phyloP scores from a whole-genome alignment of 352 stramenopile species.

The Globisporangium megalacanthum region DNA sequence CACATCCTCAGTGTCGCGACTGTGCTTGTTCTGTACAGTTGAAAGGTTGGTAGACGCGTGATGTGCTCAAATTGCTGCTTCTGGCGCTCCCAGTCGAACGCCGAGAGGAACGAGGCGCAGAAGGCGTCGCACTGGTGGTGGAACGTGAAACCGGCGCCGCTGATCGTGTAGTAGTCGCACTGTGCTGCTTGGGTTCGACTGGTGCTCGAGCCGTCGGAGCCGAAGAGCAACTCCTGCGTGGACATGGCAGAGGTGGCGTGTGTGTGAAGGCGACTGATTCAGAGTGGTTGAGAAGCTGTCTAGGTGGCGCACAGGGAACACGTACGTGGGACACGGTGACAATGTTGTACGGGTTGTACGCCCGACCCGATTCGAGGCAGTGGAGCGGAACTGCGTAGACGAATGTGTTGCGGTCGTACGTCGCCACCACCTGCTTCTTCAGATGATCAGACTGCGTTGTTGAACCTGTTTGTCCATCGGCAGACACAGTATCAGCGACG shows the following conservation, averaged over 20 bases:
- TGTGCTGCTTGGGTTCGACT: slow-evolving; percentile 16
- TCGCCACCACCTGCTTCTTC: not conserved
- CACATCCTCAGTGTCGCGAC: too few relatives aligned
- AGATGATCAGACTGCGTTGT: not conserved
- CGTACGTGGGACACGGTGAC: slow-evolving; percentile 51
- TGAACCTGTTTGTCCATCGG: not conserved
- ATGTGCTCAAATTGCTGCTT: slow-evolving; percentile 39
- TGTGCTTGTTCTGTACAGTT: slow-evolving; percentile 24
- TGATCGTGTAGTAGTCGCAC: slow-evolving; percentile 75
- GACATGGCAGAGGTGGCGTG: not conserved
- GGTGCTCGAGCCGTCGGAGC: not conserved
- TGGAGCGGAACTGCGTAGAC: slow-evolving; percentile 60
- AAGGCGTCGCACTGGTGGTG: slow-evolving; percentile 46
- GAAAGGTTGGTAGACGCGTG: slow-evolving; percentile 34
- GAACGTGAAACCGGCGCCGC: slow-evolving; percentile 48
- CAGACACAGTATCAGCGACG: not conserved
- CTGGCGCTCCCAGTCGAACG: slow-evolving; percentile 49
- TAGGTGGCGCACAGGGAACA: not conserved
- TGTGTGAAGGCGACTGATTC: not conserved
- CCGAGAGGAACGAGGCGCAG: slow-evolving; percentile 31
- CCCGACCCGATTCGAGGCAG: slow-evolving; percentile 31
- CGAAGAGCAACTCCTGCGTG: slow-evolving; percentile 2
- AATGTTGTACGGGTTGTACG: slow-evolving; percentile 71
- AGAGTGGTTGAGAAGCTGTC: not conserved
- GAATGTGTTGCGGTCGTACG: slow-evolving; percentile 43